These are phyloP conservation scores for Coprinopsis marcescibilis DNA, from an alignment of 768 basidiomycete genomes.

Conservation along the genomic window DNA sequence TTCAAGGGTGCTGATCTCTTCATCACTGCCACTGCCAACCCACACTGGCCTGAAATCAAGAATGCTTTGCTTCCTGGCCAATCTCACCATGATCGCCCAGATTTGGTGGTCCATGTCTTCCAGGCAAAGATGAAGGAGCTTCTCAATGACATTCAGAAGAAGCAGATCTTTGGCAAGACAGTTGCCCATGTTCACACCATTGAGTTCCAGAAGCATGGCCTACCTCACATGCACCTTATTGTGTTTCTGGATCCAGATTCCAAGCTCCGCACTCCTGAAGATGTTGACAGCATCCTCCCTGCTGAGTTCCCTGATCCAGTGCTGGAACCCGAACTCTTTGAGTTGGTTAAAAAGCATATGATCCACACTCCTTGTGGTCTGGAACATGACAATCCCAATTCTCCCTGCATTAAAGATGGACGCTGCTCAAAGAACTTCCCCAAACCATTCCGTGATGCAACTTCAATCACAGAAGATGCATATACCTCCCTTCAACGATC, in stretches of 20 bases:
- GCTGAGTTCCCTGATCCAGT: slow-evolving; percentile 27
- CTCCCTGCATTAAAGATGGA: too few relatives aligned
- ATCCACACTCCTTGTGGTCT: too few relatives aligned
- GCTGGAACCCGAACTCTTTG: slow-evolving; percentile 20
- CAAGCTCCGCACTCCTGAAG: slow-evolving; percentile 17
- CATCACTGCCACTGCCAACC: slow-evolving; percentile 44
- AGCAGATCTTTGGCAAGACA: slow-evolving; percentile 25
- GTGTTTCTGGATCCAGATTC: slow-evolving; percentile 27
- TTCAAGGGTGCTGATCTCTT: too few relatives aligned
- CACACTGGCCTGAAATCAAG: slow-evolving; percentile 39
- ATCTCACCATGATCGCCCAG: slow-evolving; percentile 32
- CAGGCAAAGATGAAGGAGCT: slow-evolving; percentile 32
- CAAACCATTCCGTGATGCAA: too few relatives aligned
- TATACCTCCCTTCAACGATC: slow-evolving; percentile 24
- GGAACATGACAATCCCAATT: too few relatives aligned
- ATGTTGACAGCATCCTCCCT: slow-evolving; percentile 28
- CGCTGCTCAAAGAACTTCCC: too few relatives aligned
- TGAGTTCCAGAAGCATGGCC: slow-evolving; percentile 38
- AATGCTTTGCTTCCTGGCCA: slow-evolving; percentile 33
- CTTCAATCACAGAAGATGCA: slow-evolving; percentile 19
- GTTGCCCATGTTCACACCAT: slow-evolving; percentile 27
- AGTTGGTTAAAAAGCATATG: slow-evolving; percentile 30
- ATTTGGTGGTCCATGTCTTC: slow-evolving; percentile 42
- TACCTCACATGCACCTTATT: slow-evolving; percentile 37
- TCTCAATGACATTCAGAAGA: slow-evolving; percentile 20